These are phyloP conservation scores for Rhododendron vialii DNA, from an alignment of 148 eudicot species.

Conservation along the genomic window DNA sequence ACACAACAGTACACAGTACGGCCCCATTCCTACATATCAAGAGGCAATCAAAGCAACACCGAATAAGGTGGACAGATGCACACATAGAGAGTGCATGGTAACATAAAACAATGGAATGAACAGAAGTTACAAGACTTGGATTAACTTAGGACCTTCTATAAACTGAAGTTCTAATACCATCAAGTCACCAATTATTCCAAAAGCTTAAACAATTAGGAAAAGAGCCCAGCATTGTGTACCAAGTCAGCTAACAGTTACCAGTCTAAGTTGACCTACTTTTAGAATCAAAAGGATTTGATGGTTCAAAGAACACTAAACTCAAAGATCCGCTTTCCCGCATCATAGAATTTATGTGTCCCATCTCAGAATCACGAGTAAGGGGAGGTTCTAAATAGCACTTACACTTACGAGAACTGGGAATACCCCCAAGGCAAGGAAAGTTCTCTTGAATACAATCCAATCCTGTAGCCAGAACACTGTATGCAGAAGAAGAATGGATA, in stretches of 20 bases:
- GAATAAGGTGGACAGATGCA: too few relatives aligned
- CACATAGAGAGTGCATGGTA: too few relatives aligned
- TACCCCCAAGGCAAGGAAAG: constrained; percentile 4
- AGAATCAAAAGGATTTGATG: background rate
- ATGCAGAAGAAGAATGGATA: background rate
- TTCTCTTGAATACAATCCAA: background rate
- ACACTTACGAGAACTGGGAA: constrained; percentile 20
- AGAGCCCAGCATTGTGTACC: background rate
- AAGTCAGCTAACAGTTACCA: background rate
- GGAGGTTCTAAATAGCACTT: constrained; percentile 12
- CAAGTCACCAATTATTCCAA: background rate
- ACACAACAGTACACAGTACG: background rate
- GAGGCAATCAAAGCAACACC: too few relatives aligned
- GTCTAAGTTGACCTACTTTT: background rate
- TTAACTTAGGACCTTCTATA: background rate
- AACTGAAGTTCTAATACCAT: too few relatives aligned
- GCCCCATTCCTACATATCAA: too few relatives aligned
- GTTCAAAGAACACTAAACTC: background rate
- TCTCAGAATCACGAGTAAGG: too few relatives aligned
- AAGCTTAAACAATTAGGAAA: background rate
- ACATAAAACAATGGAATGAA: too few relatives aligned
- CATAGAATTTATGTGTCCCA: too few relatives aligned
- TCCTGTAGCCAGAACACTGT: constrained; percentile 32
- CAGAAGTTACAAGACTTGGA: background rate
- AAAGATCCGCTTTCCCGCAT: background rate